Evolutionary conservation across 192 early-diverging fungal species (phyloP).

Genomic region (Rhizoclosmatium sp.): DNA sequence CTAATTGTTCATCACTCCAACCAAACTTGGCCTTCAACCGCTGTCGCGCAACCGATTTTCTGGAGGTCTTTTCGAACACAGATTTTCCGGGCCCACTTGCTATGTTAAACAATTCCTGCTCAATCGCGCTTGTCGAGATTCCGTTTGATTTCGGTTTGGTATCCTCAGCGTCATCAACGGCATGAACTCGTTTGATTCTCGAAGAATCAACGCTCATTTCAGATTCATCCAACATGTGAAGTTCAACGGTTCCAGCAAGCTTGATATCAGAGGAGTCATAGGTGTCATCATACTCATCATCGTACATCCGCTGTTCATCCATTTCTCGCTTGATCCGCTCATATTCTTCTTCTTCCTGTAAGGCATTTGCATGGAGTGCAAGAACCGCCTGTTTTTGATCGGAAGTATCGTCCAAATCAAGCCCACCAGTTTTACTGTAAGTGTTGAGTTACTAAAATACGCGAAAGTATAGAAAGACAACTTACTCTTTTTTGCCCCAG

Average conservation of each 20-base stretch:
- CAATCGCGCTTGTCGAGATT: constrained; percentile 8
- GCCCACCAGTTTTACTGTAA: background rate
- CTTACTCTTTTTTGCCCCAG: constrained; percentile 76
- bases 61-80: constrained; percentile 67
- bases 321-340: background rate
- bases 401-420: background rate
- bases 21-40: constrained; percentile 70
- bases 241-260: constrained; percentile 60
- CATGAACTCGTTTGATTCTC: background rate
- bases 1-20: constrained; percentile 89
- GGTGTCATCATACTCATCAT: constrained; percentile 82
- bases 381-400: constrained; percentile 42
- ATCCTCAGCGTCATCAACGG: background rate
- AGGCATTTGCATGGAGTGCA: constrained; percentile 34
- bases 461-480: constrained; percentile 1
- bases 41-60: constrained; percentile 69
- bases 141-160: background rate
- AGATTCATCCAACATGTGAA: constrained; percentile 61
- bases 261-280: constrained; percentile 80
- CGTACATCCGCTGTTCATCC: constrained; percentile 65
- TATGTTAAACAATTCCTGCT: constrained; percentile 59
- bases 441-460: background rate
- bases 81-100: constrained; percentile 13
- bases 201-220: constrained; percentile 18
- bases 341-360: constrained; percentile 52